Base-by-base conservation (phyloP, 2,329 filamentous ascomycete genomes). In the Phoma sp. region DNA sequence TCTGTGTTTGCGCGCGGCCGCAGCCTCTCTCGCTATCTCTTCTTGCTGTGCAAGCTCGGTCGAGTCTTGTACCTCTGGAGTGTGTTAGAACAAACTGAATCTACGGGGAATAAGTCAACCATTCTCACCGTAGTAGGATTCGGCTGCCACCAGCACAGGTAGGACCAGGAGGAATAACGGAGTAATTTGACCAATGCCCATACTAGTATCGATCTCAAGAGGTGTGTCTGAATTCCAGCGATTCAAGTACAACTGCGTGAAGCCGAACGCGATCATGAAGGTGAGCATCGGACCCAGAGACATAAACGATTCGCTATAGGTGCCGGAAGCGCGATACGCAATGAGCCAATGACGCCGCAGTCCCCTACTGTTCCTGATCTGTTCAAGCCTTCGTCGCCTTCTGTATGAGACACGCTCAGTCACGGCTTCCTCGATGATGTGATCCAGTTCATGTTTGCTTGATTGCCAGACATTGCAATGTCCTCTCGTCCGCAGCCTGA, bases 171-270 rank as follows among this genome's bases (percentile, higher is more conserved):
- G 43, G 13, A 59, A 38, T 7, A 65, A 7, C 6, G 62, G 44
- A 8, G 47, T 60, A 3, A 65, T 62, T 38, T 65, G 59, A 9
- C 61, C 57, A 38, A 65, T 55, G 2, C 57, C 52, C 57, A 64
- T 62, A 6, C 12, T 43, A 4, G 51, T 37, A 13, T 62, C 47
- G 10, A 60, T 35, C 5, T 55, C 50, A 7, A 61, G 33, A 2
- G 51, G 27, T 7, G 38, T 22, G 5, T 12, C 4, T 12, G 38
- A 32, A 31, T 44, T n/a, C 56, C 51, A 58, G 22, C 61, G 44
- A 41, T 22, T 38, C 22, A 52, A 13, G 6, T 51, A 40, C 29
- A 62, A 21, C 37, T 61, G 57, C 9, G 53, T 38, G 15, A 61
- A 58, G 9, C 60, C 62, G 37, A 49, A 65, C 7, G 49, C 24